Base-by-base conservation (phyloP, 768 basidiomycete genomes). In the Mycena floridula region DNA sequence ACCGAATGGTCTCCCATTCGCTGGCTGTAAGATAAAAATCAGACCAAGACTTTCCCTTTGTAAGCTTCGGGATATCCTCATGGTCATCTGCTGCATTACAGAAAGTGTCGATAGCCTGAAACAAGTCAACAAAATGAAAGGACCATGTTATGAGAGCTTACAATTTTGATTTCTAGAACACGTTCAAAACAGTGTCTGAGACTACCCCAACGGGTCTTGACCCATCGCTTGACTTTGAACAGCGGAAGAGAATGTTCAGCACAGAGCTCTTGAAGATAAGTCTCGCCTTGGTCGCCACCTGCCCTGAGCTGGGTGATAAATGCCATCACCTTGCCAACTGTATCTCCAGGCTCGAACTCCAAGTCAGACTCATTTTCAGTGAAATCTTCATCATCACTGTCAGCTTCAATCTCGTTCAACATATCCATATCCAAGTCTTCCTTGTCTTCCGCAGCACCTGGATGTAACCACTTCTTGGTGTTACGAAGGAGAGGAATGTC, bases 161-260 rank as follows among this genome's bases (percentile, higher is more conserved):
- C 28, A 9, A 16, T 9, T 30, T 16, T 9, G 9, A 9, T 9
- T 30, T 30, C 28, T 30, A 50, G 21, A 2, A 42, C 37, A 18
- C n/a, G 32, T 28, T 27, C 25, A 26, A 54, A 48, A 25, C 53
- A 54, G 16, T 52, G 44, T 2, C 39, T 41, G 15, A 54, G 37
- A 21, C 51, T 52, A 2, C 53, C 53, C 53, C 53, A 54, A 15
- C 45, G 43, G n/a, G 51, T 52, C 15, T 46, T 25, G 5, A 54
- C 43, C 53, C 53, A 54, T 8, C 49, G 45, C 20, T 45, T 52
- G 15, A 52, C 25, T 39, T 52, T 30, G 13, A 28, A 42, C 16
- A 26, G 32, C 25, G 18, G 5, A 37, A 47, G 36, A 15, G 40
- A 26, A 40, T 35, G 25, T 24, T 40, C 32, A 7, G 11, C 20